Evolutionary conservation across 805 yeast species (phyloP), one percentile per base, ranked within the genome.

Genomic region (Lipomyces kockii): DNA sequence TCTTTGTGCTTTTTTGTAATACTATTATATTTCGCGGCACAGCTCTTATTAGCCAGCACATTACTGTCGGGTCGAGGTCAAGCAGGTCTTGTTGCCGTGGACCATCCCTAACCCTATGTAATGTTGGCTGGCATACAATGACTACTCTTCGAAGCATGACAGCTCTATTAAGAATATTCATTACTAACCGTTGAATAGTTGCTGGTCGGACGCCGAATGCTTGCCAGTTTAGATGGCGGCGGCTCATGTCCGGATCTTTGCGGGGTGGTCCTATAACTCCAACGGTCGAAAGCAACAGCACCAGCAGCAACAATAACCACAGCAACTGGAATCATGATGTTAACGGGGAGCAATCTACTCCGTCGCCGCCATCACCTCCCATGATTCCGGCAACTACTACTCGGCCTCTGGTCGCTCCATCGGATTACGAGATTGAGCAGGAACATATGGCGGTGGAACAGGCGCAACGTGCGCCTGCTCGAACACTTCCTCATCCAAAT

Each of bases 171-270:
- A 29, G 32, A 29, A 29, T 43, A 43, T 43, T 43, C 49, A 2
- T 43, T n/a, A 14, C 55, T 35, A 17, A 29, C 29, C 8, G 29
- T 51, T 17, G n/a, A 22, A 14, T 58, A 70, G 72, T 91, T 77
- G 83, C 86, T 55, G 89, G 89, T 76, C 81, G 97, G 75, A 91
- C 97, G 2, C 92, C 96, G 49, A 91, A 90, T 76, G 96, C 96
- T 1, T 90, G 97, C 74, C 96, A 90, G 79, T 90, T 90, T 76
- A 85, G 97, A 73, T 91, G 97, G 97, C 84, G 97, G 77, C 79
- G 97, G 70, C 79, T 87, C 58, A 85, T 81, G 72, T 76, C 80
- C 9, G 83, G 84, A 9, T 78, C 82, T 17, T 72, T 81, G 53
- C 77, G 82, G 34, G 70, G 72, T 12, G 64, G 74, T 27, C 65